Evolutionary conservation across 768 basidiomycete genomes (phyloP), one percentile per base, ranked within the genome.

Genomic region (Pleurotus eryngii): DNA sequence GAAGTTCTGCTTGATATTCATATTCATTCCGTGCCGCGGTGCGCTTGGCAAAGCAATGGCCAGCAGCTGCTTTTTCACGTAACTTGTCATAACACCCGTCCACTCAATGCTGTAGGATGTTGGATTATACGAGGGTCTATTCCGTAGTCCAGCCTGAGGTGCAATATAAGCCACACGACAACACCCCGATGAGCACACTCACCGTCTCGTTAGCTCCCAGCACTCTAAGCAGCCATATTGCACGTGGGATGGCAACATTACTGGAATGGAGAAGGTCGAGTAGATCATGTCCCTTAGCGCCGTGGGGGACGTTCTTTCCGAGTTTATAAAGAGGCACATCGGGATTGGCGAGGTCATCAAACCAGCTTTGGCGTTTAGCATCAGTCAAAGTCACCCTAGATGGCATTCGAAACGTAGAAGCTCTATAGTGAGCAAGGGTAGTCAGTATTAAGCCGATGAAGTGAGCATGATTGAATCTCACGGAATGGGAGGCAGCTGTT

Each of bases 201-300:
- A 91, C 90, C 49, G 89, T 90, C 71, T 95, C 92, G 63, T 93
- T 92, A 17, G 87, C 90, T 22, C 92, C 92, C 63, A 92, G 84
- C 3, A 92, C 90, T 17, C 92, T 82, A 24, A 94, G 75, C 66
- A 93, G 90, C 92, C 92, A 95, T 5, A 93, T 84, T 3, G 92
- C 92, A 46, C 92, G 81, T 1, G 87, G 79, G 35, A 92, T 87
- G 5, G 87, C 87, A 24, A 94, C 88, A 57, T 86, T 81, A 55
- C 91, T 85, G 5, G 78, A 76, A 55, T 93, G 89, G 27, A 95
- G 71, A 43, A 93, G 74, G 59, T 94, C 92, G 50, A 95, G 74
- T 26, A 94, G 78, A 64, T 92, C 91, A 60, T 88, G 85, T 1
- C 91, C 92, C 69, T 91, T 94, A 3, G 87, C 87, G 0, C 90